These are phyloP conservation scores for Endothia cerciana DNA, from an alignment of 2,329 filamentous ascomycete genomes.

Conservation along the genomic window DNA sequence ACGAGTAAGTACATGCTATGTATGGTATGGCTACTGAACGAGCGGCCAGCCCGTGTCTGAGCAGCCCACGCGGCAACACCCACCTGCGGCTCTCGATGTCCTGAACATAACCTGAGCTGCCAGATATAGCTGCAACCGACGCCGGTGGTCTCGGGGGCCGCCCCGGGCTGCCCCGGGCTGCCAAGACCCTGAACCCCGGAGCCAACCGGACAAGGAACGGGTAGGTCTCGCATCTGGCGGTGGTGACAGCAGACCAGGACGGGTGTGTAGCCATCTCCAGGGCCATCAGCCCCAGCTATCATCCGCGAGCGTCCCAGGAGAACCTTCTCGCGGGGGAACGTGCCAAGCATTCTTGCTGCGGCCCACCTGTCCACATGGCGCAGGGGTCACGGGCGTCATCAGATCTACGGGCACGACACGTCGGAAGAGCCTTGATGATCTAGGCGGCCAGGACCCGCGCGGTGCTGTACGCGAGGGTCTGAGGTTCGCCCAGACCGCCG, in stretches of 20 bases:
- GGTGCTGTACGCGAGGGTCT: background rate
- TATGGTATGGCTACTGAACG: background rate
- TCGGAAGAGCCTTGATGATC: background rate
- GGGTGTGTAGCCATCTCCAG: no score
- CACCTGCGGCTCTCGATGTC: background rate
- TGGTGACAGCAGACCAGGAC: background rate
- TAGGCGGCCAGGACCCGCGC: background rate
- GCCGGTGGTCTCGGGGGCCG: background rate
- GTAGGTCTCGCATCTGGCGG: background rate
- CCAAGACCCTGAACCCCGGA: background rate
- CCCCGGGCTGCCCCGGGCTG: background rate
- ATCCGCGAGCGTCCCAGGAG: background rate
- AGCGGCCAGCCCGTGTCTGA: background rate
- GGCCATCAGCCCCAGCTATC: background rate
- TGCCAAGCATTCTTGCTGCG: background rate
- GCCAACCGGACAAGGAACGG: no score
- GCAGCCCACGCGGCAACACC: background rate
- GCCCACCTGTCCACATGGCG: constrained; percentile 5
- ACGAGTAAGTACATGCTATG: background rate
- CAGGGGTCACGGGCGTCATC: background rate
- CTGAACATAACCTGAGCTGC: background rate
- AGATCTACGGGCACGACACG: background rate
- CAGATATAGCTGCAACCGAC: background rate
- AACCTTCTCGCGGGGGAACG: background rate
- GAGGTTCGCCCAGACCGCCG: background rate